Conservation (phyloP, 2,329 filamentous ascomycete genomes). For the Nemania sp. region DNA sequence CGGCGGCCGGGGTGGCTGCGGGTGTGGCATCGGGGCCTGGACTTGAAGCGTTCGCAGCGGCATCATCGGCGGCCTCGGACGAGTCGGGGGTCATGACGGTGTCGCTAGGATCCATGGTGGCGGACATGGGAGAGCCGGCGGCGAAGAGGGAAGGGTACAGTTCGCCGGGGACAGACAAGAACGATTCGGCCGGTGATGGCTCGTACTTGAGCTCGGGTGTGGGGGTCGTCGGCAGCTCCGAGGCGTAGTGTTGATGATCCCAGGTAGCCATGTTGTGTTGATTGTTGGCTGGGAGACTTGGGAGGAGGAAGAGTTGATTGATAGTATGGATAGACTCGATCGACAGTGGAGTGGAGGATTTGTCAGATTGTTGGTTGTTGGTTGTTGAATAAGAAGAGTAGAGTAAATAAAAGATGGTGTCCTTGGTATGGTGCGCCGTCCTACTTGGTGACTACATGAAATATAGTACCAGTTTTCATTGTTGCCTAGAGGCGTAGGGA, state of each 20-base stretch:
- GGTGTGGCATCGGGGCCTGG: constrained; percentile 29
- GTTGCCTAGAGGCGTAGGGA: constrained; percentile 17
- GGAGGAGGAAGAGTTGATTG: neutral
- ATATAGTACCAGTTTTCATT: constrained; percentile 32
- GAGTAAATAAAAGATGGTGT: neutral
- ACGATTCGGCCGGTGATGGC: constrained; percentile 58
- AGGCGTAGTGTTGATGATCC: constrained; percentile 35
- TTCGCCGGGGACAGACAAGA: constrained; percentile 56
- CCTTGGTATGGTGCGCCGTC: constrained; percentile 34
- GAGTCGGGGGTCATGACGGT: constrained; percentile 54
- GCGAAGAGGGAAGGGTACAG: constrained; percentile 55
- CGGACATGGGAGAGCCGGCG: constrained; percentile 41
- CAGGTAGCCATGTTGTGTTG: constrained; percentile 46
- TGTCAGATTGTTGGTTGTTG: neutral
- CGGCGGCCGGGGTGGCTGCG: constrained; percentile 30
- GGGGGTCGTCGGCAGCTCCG: constrained; percentile 37
- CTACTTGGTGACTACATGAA: constrained; percentile 46
- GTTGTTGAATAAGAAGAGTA: neutral
- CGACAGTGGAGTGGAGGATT: too few relatives aligned
- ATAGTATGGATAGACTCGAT: neutral
- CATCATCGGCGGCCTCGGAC: constrained; percentile 37
- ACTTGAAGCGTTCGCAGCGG: constrained; percentile 16
- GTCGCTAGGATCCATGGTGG: constrained; percentile 49
- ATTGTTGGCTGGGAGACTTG: too few relatives aligned
- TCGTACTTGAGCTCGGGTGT: constrained; percentile 56